phyloP scores from a whole-genome alignment of 202 grass and related monocot genomes.

The Carex arenaria region DNA sequence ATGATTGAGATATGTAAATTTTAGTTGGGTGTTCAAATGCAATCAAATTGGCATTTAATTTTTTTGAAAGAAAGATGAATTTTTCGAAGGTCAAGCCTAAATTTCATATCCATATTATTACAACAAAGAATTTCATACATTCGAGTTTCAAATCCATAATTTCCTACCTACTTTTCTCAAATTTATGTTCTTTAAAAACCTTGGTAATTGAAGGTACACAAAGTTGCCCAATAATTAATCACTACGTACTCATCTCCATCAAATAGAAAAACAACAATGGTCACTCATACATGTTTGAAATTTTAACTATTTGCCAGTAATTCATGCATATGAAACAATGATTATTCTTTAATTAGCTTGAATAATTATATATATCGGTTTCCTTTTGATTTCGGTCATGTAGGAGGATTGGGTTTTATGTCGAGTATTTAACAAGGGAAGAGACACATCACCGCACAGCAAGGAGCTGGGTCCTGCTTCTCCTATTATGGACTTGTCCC shows the following conservation, averaged over 20 bases:
- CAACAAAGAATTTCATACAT: too few relatives aligned
- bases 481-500: slow-evolving; percentile 27
- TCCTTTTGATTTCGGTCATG: neutral
- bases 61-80: too few relatives aligned
- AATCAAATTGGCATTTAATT: neutral
- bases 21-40: neutral
- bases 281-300: neutral
- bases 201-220: neutral
- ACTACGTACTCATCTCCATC: neutral
- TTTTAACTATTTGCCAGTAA: neutral
- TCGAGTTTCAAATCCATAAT: too few relatives aligned
- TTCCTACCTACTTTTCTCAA: neutral
- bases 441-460: slow-evolving; percentile 26
- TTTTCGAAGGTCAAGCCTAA: neutral
- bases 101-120: too few relatives aligned
- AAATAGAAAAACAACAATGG: neutral
- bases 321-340: neutral
- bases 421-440: slow-evolving; percentile 73
- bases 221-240: neutral
- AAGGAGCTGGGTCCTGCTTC: slow-evolving; percentile 16
- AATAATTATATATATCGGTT: neutral
- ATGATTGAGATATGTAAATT: neutral
- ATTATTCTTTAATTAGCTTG: neutral
- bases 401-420: slow-evolving; percentile 97
- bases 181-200: neutral